Evolutionary conservation across 768 basidiomycete genomes (phyloP).

Genomic region (Collybia sordida): DNA sequence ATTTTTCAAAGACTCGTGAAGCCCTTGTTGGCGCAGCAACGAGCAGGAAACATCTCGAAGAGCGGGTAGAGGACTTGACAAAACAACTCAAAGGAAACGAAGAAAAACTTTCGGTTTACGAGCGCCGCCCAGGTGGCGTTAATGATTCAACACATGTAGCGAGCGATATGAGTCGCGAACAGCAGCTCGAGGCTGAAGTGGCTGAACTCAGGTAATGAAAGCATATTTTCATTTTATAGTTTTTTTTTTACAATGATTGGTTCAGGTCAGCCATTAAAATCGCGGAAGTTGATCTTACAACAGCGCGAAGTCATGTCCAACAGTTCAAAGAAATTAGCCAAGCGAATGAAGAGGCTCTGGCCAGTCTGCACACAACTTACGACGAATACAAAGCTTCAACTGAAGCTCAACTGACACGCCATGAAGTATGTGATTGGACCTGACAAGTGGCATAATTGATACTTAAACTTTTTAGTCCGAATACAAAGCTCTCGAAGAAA

Average conservation of each 20-base stretch:
- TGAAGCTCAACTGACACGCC: slow-evolving; percentile 63
- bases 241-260: background rate
- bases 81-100: slow-evolving; percentile 71
- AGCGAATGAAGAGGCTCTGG: slow-evolving; percentile 76
- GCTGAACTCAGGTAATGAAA: slow-evolving; percentile 73
- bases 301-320: slow-evolving; percentile 69
- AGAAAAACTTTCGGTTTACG: slow-evolving; percentile 87
- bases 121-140: slow-evolving; percentile 52
- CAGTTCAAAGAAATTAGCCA: slow-evolving; percentile 88
- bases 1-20: slow-evolving; percentile 69
- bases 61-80: slow-evolving; percentile 60
- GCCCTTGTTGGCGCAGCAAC: slow-evolving; percentile 71
- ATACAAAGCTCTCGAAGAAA: slow-evolving; percentile 60
- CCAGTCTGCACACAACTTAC: slow-evolving; percentile 65
- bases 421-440: slow-evolving; percentile 52
- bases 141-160: slow-evolving; percentile 28
- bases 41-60: slow-evolving; percentile 76
- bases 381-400: slow-evolving; percentile 79
- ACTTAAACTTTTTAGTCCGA: slow-evolving; percentile 49
- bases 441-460: background rate
- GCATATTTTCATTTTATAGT: too few species aligned
- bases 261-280: slow-evolving; percentile 72
- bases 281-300: slow-evolving; percentile 71
- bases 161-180: slow-evolving; percentile 61
- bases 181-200: slow-evolving; percentile 81